These are phyloP conservation scores for Boletales sp. DNA, from an alignment of 768 basidiomycete genomes.

Conservation along the genomic window DNA sequence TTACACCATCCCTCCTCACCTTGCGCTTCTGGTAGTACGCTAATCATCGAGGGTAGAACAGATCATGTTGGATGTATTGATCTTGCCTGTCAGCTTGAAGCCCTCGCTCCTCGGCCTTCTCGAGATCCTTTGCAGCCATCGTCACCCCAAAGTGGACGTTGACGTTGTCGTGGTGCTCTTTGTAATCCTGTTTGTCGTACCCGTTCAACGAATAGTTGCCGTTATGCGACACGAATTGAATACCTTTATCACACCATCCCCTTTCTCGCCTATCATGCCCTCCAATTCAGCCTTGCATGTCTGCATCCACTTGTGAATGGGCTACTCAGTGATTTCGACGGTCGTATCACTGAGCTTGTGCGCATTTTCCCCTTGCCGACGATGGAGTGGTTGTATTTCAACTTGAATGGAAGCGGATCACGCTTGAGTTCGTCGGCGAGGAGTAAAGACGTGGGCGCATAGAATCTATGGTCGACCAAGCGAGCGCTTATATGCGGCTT, in stretches of 20 bases:
- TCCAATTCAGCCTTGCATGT: slow-evolving; percentile 91
- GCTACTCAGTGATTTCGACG: slow-evolving; percentile 91
- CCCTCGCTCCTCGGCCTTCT: slow-evolving; percentile 88
- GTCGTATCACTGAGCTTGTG: slow-evolving; percentile 83
- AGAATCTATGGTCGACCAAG: slow-evolving; percentile 43
- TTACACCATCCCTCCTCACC: slow-evolving; percentile 38
- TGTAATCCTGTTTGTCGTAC: slow-evolving; percentile 70
- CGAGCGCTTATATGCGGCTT: slow-evolving; percentile 48
- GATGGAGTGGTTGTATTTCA: slow-evolving; percentile 33
- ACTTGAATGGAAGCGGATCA: slow-evolving; percentile 37
- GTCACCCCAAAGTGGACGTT: slow-evolving; percentile 86
- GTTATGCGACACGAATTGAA: background rate
- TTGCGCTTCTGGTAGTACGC: slow-evolving; percentile 96
- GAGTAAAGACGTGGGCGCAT: slow-evolving; percentile 61
- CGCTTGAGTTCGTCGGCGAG: too few species aligned
- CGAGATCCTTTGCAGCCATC: slow-evolving; percentile 75
- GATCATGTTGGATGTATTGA: slow-evolving; percentile 96
- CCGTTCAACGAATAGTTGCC: background rate
- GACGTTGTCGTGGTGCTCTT: slow-evolving; percentile 91
- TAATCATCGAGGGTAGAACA: slow-evolving; percentile 94
- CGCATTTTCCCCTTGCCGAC: slow-evolving; percentile 43
- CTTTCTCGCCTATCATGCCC: slow-evolving; percentile 83
- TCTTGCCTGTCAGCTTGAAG: slow-evolving; percentile 78
- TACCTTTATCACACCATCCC: slow-evolving; percentile 79
- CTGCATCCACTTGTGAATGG: slow-evolving; percentile 94